Evolutionary conservation across 2,329 filamentous ascomycete genomes (phyloP).

Genomic region (Exserohilum turcica): DNA sequence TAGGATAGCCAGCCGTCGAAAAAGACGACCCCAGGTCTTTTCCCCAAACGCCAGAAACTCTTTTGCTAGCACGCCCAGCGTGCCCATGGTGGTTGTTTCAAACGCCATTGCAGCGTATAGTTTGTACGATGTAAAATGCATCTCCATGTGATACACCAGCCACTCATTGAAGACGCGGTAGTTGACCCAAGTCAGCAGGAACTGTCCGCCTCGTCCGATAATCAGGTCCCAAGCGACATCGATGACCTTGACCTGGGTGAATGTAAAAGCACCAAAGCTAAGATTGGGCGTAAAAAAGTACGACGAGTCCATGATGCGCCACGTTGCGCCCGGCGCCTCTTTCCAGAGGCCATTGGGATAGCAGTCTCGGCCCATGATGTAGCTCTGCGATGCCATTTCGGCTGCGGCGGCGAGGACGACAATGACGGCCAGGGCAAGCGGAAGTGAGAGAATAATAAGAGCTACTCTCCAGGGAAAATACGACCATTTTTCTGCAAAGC

Average conservation of each 20-base stretch:
- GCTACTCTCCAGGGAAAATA: slow-evolving; percentile 33
- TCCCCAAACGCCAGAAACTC: slow-evolving; percentile 35
- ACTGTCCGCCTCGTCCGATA: slow-evolving; percentile 44
- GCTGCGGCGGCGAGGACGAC: slow-evolving; percentile 35
- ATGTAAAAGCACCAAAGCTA: slow-evolving; percentile 39
- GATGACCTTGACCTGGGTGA: slow-evolving; percentile 46
- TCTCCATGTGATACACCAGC: slow-evolving; percentile 44
- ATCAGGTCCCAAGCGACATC: slow-evolving; percentile 48
- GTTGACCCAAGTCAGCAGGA: slow-evolving; percentile 41
- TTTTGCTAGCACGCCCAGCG: slow-evolving; percentile 39
- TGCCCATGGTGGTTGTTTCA: slow-evolving; percentile 35
- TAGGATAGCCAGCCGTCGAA: slow-evolving; percentile 41
- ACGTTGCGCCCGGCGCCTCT: slow-evolving; percentile 33
- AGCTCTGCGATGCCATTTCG: slow-evolving; percentile 34
- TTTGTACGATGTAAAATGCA: slow-evolving; percentile 38
- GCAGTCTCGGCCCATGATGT: slow-evolving; percentile 34
- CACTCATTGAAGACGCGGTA: slow-evolving; percentile 48
- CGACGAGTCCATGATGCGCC: slow-evolving; percentile 43
- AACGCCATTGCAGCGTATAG: slow-evolving; percentile 37
- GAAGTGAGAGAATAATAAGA: slow-evolving; percentile 22
- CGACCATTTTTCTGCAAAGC: slow-evolving; percentile 11
- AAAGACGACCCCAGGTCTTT: slow-evolving; percentile 30
- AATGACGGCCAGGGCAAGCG: slow-evolving; percentile 32
- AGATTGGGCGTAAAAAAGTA: slow-evolving; percentile 45
- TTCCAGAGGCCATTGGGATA: slow-evolving; percentile 44